phyloP scores from a whole-genome alignment of 2,329 filamentous ascomycete genomes.

The Xylaria sp. region DNA sequence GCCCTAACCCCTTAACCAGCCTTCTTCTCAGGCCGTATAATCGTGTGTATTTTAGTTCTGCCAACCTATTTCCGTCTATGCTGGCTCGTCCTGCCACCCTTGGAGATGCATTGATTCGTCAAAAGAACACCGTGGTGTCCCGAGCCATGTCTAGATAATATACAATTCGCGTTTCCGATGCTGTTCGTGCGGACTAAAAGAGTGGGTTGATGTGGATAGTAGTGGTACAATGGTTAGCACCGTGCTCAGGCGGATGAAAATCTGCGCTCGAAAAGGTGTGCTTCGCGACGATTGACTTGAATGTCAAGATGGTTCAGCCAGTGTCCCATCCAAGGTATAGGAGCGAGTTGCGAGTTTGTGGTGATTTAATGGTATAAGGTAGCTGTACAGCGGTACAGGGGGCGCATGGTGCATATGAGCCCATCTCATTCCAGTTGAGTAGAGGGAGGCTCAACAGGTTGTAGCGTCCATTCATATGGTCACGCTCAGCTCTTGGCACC shows the following conservation, averaged over 20 bases:
- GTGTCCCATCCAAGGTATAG: neutral
- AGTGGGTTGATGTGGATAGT: conserved; percentile 9
- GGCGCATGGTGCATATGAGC: neutral
- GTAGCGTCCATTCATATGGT: neutral
- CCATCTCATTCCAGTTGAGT: neutral
- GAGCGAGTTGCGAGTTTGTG: conserved; percentile 15
- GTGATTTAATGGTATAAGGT: conserved; percentile 5
- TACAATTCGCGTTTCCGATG: conserved; percentile 8
- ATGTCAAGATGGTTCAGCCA: neutral
- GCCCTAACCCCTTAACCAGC: neutral
- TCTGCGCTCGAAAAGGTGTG: neutral
- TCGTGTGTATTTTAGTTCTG: neutral
- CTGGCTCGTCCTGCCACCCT: neutral
- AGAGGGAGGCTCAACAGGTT: neutral
- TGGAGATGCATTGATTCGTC: conserved; percentile 23
- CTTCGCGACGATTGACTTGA: neutral
- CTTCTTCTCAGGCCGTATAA: neutral
- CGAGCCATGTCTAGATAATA: conserved; percentile 18
- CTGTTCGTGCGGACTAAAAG: neutral
- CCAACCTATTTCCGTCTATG: conserved; percentile 17
- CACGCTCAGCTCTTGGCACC: conserved; percentile 47
- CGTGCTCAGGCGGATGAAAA: neutral
- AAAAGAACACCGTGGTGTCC: conserved; percentile 23
- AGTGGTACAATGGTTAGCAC: conserved; percentile 19
- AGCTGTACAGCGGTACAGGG: conserved; percentile 20